Base-by-base conservation (phyloP, 2,329 filamentous ascomycete genomes). In the Trichoderma sp. region DNA sequence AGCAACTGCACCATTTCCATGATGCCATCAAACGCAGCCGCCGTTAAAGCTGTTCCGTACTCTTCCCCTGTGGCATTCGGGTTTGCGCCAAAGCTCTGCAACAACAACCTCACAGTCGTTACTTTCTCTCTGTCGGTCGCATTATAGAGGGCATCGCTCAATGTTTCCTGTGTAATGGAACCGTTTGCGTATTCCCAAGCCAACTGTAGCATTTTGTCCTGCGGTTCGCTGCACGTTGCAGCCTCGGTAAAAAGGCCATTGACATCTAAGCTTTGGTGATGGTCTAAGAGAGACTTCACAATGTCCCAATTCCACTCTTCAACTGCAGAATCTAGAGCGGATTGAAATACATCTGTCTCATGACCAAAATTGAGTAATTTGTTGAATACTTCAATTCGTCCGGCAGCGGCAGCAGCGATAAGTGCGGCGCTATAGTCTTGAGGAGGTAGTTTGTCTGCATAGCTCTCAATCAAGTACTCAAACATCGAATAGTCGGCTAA, bases 401-500 rank as follows among this genome's bases (percentile, higher is more conserved):
- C 82, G 1, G 77, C 76, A 12, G 77, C 77, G 3, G 83, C 83
- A 5, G 82, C 80, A n/a, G 77, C 80, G 26, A 83, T 74, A 3
- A 84, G 75, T 0, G 83, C 82, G 34, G 79, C 82, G 58, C 79
- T 80, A 51, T 81, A 84, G 66, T 84, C 83, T 36, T 80, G 75
- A 3, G 78, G 71, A 1, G 82, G 81, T 0, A 84, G 73, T 64
- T 81, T 82, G 11, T 81, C 79, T 0, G 80, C 77, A 67, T 83
- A 84, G n/a, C 80, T 77, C 11, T 81, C 74, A 15, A 83, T 77
- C 1, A 84, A 75, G 60, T 82, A 84, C 11, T 83, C 79, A 51
- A 84, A 82, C 78, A 84, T 83, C 3, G 81, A 77, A 5, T 80
- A 67, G 51, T 84, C 81, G 0, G 82, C 80, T 11, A 83, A 74